Evolutionary conservation across 306 rosid genomes (phyloP).

Genomic region (Sphenostylis stenocarpa): DNA sequence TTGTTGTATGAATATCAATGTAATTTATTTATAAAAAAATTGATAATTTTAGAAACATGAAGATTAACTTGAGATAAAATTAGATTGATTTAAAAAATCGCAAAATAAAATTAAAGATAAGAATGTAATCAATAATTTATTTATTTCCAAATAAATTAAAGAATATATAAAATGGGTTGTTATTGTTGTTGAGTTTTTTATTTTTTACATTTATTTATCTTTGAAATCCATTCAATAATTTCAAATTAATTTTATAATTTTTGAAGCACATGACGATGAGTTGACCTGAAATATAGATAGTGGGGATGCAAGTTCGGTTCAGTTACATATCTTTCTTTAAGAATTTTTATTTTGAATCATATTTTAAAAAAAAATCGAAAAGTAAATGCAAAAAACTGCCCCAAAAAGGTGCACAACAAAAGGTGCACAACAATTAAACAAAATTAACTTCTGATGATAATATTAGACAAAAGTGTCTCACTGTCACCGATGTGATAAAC

Average conservation of each 20-base stretch:
- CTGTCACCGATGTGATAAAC: background rate
- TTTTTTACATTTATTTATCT: slow-evolving; percentile 8
- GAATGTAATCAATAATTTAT: background rate
- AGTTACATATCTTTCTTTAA: no score
- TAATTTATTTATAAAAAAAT: background rate
- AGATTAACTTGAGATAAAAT: background rate
- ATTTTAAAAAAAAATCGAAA: background rate
- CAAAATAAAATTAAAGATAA: no score
- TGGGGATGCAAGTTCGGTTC: no score
- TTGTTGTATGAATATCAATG: no score
- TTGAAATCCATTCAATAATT: slow-evolving; percentile 6
- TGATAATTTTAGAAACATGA: background rate
- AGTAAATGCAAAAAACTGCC: background rate
- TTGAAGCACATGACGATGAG: slow-evolving; percentile 19
- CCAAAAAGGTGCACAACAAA: background rate
- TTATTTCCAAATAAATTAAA: no score
- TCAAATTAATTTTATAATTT: background rate
- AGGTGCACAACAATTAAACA: background rate
- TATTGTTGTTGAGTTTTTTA: background rate
- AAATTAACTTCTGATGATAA: background rate
- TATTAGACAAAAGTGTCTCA: background rate
- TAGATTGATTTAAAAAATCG: background rate
- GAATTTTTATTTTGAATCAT: background rate
- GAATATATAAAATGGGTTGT: no score
- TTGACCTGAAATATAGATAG: slow-evolving; percentile 3